Conservation (phyloP, 2,329 filamentous ascomycete species). For the Colletotrichum somersetense region DNA sequence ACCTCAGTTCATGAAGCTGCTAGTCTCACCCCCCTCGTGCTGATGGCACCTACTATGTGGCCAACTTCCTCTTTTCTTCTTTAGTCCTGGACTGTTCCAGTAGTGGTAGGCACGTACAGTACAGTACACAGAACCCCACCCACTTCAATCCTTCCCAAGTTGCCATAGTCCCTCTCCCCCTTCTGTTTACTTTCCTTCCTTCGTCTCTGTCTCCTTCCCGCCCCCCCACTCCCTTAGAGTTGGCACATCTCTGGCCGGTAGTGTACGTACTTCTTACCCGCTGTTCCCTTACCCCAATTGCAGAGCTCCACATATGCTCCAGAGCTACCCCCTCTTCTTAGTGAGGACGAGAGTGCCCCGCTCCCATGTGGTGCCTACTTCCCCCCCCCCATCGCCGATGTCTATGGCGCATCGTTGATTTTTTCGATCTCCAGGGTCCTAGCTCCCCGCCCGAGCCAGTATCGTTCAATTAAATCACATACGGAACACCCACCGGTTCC, state of each 20-base stretch:
- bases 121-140: not conserved
- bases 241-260: not conserved
- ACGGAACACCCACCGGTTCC: constrained; percentile 33
- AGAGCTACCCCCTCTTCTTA: not conserved
- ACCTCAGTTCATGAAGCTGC: not conserved
- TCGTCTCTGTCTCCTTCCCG: not conserved
- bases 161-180: not conserved
- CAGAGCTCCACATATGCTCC: not conserved
- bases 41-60: not conserved
- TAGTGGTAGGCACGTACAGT: no score
- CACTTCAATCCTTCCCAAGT: not conserved
- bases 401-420: constrained; percentile 36
- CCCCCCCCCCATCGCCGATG: constrained; percentile 32
- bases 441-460: constrained; percentile 5
- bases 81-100: not conserved
- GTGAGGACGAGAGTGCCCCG: constrained; percentile 7
- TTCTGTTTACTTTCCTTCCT: constrained; percentile 1
- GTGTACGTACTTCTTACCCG: not conserved
- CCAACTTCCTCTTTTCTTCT: not conserved
- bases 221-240: not conserved
- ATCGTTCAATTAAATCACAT: constrained; percentile 28
- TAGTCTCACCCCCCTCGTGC: not conserved
- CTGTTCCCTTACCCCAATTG: not conserved
- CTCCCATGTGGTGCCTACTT: constrained; percentile 33
- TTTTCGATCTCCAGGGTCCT: constrained; percentile 40